phyloP scores from a whole-genome alignment of 1,139 yeast genomes.

The Suhomyces bolitotheri region DNA sequence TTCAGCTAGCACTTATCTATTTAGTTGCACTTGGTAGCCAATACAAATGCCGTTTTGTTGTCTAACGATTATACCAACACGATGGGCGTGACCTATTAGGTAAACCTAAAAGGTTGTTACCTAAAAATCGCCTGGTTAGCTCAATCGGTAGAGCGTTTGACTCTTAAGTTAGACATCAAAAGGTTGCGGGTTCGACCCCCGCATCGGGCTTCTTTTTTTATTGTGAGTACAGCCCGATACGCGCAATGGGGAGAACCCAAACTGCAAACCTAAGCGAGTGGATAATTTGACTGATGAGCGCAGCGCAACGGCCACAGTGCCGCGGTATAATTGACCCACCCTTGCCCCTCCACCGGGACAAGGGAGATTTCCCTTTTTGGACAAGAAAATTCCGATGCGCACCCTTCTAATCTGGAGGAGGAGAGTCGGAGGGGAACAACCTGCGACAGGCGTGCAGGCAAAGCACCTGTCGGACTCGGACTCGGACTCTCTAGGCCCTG shows the following conservation, averaged over 20 bases:
- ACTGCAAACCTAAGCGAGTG: no score
- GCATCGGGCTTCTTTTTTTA: conserved; percentile 38
- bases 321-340: no score
- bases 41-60: no score
- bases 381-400: neutral
- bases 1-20: no score
- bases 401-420: conserved; percentile 9
- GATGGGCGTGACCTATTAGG: no score
- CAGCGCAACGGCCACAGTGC: no score
- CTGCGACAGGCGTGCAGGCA: conserved; percentile 3
- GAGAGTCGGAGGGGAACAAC: conserved; percentile 8
- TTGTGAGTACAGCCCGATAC: neutral
- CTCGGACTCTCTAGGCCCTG: conserved; percentile 11
- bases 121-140: conserved; percentile 15
- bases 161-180: conserved; percentile 28
- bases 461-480: conserved; percentile 12
- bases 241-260: neutral
- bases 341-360: conserved; percentile 9
- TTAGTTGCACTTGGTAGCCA: no score
- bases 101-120: neutral
- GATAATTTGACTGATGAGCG: no score
- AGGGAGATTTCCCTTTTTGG: conserved; percentile 10
- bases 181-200: conserved; percentile 55
- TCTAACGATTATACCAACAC: no score
- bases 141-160: conserved; percentile 20